phyloP scores from a whole-genome alignment of 1,284 basidiomycete genomes.

The Sporisorium sorghi region DNA sequence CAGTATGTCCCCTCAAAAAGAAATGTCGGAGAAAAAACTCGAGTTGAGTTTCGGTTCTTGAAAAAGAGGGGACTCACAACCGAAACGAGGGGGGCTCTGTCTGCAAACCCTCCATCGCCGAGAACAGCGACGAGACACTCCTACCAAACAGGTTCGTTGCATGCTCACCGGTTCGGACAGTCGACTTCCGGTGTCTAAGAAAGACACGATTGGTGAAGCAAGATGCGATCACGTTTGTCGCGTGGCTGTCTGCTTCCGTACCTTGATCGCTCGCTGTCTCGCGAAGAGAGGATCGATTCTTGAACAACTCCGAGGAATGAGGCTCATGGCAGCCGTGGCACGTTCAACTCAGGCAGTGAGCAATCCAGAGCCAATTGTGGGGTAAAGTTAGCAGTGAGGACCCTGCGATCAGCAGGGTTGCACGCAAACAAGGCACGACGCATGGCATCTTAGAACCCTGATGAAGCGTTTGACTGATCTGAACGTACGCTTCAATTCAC shows the following conservation, averaged over 20 bases:
- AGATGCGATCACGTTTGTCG: too few species aligned
- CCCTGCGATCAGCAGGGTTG: background rate
- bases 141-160: too few species aligned
- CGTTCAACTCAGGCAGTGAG: too few species aligned
- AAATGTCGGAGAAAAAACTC: background rate
- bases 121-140: slow-evolving; percentile 2
- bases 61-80: slow-evolving; percentile 13
- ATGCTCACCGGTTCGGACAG: background rate
- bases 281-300: too few species aligned
- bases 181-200: background rate
- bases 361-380: background rate
- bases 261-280: too few species aligned
- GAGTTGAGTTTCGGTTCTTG: slow-evolving; percentile 25
- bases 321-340: too few species aligned
- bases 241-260: too few species aligned
- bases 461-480: too few species aligned
- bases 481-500: slow-evolving; percentile 5
- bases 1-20: background rate
- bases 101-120: slow-evolving; percentile 15
- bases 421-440: background rate
- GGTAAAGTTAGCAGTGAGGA: background rate
- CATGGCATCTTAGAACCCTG: slow-evolving; percentile 14
- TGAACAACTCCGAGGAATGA: too few species aligned
- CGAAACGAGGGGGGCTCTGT: slow-evolving; percentile 14
- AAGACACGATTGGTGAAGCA: too few species aligned